These are phyloP conservation scores for Apiospora pterosperma DNA, from an alignment of 2,329 filamentous ascomycete species.

Conservation along the genomic window DNA sequence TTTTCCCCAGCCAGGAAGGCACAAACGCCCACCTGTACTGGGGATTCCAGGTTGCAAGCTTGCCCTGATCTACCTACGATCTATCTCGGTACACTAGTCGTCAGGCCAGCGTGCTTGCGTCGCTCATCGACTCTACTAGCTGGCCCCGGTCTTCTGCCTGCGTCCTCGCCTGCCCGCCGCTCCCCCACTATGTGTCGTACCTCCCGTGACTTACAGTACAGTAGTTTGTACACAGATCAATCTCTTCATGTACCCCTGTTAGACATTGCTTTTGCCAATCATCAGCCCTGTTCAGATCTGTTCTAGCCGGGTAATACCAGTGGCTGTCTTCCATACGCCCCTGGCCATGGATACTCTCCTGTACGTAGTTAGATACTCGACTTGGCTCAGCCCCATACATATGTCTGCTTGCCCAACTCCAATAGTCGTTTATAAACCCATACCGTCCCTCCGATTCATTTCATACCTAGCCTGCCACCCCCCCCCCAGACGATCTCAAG, in stretches of 20 bases:
- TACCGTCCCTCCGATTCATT: slow-evolving; percentile 1
- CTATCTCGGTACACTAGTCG: slow-evolving; percentile 3
- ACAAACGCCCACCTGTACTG: background rate
- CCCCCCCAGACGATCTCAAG: slow-evolving; percentile 3
- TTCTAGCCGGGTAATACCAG: slow-evolving; percentile 4
- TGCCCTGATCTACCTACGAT: background rate
- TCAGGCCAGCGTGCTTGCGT: background rate
- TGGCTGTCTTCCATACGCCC: background rate
- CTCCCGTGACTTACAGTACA: background rate
- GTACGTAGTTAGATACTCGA: background rate
- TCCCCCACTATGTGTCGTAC: slow-evolving; percentile 1
- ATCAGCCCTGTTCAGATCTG: slow-evolving; percentile 9
- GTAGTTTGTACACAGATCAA: slow-evolving; percentile 1
- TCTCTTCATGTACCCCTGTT: slow-evolving; percentile 5
- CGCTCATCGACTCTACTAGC: slow-evolving; percentile 2
- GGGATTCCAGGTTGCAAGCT: background rate
- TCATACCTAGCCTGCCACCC: slow-evolving; percentile 3
- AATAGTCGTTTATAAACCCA: slow-evolving; percentile 6
- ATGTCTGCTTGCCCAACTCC: background rate
- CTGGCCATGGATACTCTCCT: background rate
- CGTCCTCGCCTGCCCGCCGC: background rate
- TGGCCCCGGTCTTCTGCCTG: background rate
- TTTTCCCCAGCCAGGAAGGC: background rate
- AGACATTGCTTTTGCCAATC: slow-evolving; percentile 5
- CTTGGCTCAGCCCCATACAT: slow-evolving; percentile 4